Base-by-base conservation (phyloP, 352 stramenopile species). In the Chrysophaeum taylorii region DNA sequence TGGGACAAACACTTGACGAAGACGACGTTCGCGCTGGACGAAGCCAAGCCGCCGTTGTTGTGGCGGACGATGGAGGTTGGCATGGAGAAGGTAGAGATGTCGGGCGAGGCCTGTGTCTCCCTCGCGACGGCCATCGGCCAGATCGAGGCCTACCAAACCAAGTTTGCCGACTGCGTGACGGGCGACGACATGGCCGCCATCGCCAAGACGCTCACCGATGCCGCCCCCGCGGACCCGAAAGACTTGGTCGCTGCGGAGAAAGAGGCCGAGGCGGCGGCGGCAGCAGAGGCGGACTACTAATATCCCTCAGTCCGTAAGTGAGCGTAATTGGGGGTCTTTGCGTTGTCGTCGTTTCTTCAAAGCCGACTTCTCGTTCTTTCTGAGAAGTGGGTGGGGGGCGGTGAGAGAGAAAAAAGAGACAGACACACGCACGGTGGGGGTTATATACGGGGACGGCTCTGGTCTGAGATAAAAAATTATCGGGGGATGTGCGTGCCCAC, bases 1-100 rank as follows among this genome's bases (percentile, higher is more conserved):
- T 66, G 36, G 31, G 57, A 66, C 36, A 48, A 48, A 48, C 23
- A 66, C 57, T 31, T 66, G 31, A 66, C 57, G 57, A 35, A 42
- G 57, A 48, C 33, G 33, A 15, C 57, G 2, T 66, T 43, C 35
- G 31, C 57, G 14, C 33, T 66, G 18, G 57, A 66, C 57, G 31
- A 12, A 9, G 31, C 57, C 2, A 45, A 42, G 21, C 57, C 57
- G 57, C 57, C 57, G 31, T 9, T 66, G 5, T 31, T 27, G 14
- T 66, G 57, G 57, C 57, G 57, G 4, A 66, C 31, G 35, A 27
- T 14, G 9, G 35, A 33, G 12, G 57, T 36, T 1, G 57, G 57
- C 31, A 39, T 15, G 52, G n/a, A n/a, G n/a, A n/a, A n/a, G n/a
- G n/a, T n/a, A n/a, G 52, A 25, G 27, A 7, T 39, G 9, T 25